Conservation (phyloP, 805 yeast species). For the Scheffersomyces spartinae region DNA sequence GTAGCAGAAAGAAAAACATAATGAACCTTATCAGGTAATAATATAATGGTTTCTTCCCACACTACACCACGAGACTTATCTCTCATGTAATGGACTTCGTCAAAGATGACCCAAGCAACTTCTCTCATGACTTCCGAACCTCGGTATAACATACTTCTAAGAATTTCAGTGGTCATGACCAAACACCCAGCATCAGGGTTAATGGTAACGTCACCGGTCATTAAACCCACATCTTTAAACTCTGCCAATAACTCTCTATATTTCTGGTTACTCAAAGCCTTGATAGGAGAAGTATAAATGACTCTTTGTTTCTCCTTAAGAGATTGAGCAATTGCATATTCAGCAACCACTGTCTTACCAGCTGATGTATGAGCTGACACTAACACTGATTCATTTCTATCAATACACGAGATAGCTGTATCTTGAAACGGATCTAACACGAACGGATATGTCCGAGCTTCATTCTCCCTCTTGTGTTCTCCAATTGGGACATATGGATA, state of each 20-base stretch:
- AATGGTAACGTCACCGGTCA: slow-evolving; percentile 98
- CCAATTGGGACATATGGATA: slow-evolving; percentile 83
- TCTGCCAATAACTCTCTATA: slow-evolving; percentile 87
- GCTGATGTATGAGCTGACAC: slow-evolving; percentile 98
- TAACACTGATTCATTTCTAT: slow-evolving; percentile 84
- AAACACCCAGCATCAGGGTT: slow-evolving; percentile 97
- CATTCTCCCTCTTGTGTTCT: slow-evolving; percentile 63
- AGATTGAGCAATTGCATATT: slow-evolving; percentile 95
- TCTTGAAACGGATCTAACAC: slow-evolving; percentile 95
- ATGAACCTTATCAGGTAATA: slow-evolving; percentile 91
- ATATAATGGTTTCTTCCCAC: slow-evolving; percentile 97
- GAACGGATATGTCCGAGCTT: slow-evolving; percentile 89
- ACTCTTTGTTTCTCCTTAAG: slow-evolving; percentile 84
- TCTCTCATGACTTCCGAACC: slow-evolving; percentile 98
- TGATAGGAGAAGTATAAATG: slow-evolving; percentile 90
- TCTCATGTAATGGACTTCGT: slow-evolving; percentile 97
- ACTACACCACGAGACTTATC: slow-evolving; percentile 98
- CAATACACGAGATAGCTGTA: slow-evolving; percentile 91
- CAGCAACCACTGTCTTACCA: slow-evolving; percentile 95
- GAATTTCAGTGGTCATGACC: slow-evolving; percentile 98
- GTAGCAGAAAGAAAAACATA: slow-evolving; percentile 93
- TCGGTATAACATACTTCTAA: slow-evolving; percentile 90
- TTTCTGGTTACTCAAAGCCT: slow-evolving; percentile 89
- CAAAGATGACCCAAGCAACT: slow-evolving; percentile 97
- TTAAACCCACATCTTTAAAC: slow-evolving; percentile 93